Percentiles rank a stretch among this genome's conserved stretches.
These are phyloP conservation scores for Scopulariopsis brevicaulis DNA, from an alignment of 2,329 filamentous ascomycete species.

Conservation along the genomic window DNA sequence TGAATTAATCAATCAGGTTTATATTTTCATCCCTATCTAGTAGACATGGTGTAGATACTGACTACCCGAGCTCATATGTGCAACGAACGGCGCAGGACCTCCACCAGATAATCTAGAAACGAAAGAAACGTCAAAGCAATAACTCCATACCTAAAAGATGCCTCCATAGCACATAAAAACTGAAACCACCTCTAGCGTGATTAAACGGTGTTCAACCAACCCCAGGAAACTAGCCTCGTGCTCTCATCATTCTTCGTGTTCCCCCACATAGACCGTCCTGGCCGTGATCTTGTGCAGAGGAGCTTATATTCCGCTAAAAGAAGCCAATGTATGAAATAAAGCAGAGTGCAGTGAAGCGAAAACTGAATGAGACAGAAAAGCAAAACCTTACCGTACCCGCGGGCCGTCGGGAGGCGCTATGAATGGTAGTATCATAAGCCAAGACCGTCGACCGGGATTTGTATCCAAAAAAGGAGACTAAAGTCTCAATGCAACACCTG, in stretches of 20 bases:
- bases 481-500: conserved; percentile 4
- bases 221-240: neutral
- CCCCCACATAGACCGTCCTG: neutral
- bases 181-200: neutral
- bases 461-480: neutral
- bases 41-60: conserved; percentile 2
- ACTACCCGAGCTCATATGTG: neutral
- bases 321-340: neutral
- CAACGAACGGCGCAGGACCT: neutral
- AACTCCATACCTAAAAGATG: conserved; percentile 8
- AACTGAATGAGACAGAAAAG: conserved; percentile 5
- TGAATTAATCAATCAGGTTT: neutral
- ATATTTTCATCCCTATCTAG: neutral
- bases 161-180: conserved; percentile 1
- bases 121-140: neutral
- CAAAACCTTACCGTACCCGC: conserved; percentile 2
- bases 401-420: neutral
- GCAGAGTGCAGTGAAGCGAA: conserved; percentile 5
- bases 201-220: neutral
- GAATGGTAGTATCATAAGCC: neutral
- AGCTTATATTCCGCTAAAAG: neutral
- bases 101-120: conserved; percentile 6
- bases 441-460: neutral
- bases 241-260: conserved; percentile 1
- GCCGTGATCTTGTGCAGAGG: neutral